Conservation (phyloP, 148 eudicot genomes). For the Nepenthes mirabilis region DNA sequence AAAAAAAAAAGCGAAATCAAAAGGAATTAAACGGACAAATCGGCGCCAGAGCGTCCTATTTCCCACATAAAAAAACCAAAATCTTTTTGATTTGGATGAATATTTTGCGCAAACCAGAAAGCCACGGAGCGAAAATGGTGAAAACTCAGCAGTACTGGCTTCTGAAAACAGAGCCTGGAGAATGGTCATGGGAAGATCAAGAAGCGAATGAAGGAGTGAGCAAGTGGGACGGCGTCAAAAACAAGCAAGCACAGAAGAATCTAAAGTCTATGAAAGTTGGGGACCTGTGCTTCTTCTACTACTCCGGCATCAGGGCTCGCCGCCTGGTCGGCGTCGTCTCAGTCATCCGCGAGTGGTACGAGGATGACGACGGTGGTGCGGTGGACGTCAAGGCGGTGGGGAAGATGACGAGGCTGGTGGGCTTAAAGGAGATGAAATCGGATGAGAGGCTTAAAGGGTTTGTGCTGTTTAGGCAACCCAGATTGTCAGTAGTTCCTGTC, state of each 20-base stretch:
- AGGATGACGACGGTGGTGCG: slow-evolving; percentile 32
- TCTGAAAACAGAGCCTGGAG: slow-evolving; percentile 70
- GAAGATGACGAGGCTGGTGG: slow-evolving; percentile 58
- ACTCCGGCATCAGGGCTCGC: slow-evolving; percentile 57
- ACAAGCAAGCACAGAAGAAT: slow-evolving; percentile 77
- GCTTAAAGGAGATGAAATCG: slow-evolving; percentile 62
- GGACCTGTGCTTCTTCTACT: slow-evolving; percentile 87
- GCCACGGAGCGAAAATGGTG: neutral
- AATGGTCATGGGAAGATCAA: slow-evolving; percentile 98
- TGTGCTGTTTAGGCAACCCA: slow-evolving; percentile 58
- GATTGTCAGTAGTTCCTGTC: slow-evolving; percentile 78
- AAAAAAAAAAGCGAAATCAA: too few species aligned
- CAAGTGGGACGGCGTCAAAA: slow-evolving; percentile 88
- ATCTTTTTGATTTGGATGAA: too few species aligned
- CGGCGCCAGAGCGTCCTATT: too few species aligned
- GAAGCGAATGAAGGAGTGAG: slow-evolving; percentile 45
- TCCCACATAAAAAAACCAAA: too few species aligned
- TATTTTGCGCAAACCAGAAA: neutral
- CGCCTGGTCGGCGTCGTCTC: slow-evolving; percentile 72
- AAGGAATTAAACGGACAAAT: too few species aligned
- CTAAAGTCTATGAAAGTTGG: slow-evolving; percentile 52
- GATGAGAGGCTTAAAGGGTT: slow-evolving; percentile 43
- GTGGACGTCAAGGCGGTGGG: slow-evolving; percentile 79
- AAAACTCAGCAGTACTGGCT: slow-evolving; percentile 43
- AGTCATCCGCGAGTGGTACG: slow-evolving; percentile 60